These are phyloP conservation scores for Sarocladium oryzae DNA, from an alignment of 2,329 filamentous ascomycete species.

Conservation along the genomic window DNA sequence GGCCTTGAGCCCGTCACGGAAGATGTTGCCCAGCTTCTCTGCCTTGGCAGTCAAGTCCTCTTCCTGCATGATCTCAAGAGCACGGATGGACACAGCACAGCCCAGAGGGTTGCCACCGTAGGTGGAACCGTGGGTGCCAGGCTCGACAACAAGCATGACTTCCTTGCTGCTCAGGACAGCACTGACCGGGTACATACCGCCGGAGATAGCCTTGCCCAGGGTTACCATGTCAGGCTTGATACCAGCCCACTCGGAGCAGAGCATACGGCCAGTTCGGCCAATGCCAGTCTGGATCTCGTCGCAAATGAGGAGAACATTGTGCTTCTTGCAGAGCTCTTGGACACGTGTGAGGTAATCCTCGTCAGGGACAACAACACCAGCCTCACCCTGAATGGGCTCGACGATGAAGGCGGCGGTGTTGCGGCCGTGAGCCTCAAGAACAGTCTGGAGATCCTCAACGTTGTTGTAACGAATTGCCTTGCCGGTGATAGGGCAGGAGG, in stretches of 20 bases:
- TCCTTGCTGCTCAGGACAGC: constrained; percentile 83
- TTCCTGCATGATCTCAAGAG: constrained; percentile 88
- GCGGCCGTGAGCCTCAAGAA: constrained; percentile 72
- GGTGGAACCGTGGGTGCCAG: constrained; percentile 95
- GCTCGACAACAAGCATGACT: constrained; percentile 92
- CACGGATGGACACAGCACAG: constrained; percentile 91
- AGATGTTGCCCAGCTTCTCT: constrained; percentile 71
- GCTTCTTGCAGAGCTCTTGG: constrained; percentile 80
- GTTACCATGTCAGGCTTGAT: constrained; percentile 95
- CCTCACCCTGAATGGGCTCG: constrained; percentile 96
- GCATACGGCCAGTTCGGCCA: constrained; percentile 85
- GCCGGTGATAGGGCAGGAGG: constrained; percentile 64
- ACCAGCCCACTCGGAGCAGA: constrained; percentile 89
- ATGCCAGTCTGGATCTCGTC: constrained; percentile 99
- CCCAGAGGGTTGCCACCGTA: constrained; percentile 96
- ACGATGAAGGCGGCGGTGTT: constrained; percentile 90
- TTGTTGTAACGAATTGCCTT: constrained; percentile 82
- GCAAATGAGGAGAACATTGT: constrained; percentile 93
- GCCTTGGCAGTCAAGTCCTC: constrained; percentile 81
- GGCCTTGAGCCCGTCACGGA: constrained; percentile 70
- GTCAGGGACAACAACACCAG: constrained; percentile 90
- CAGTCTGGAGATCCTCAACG: constrained; percentile 69
- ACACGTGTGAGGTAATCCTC: constrained; percentile 79
- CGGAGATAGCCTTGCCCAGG: constrained; percentile 94
- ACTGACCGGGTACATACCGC: constrained; percentile 98